Conservation (phyloP, 2,329 filamentous ascomycete species). For the Arthrocladium fulminans region DNA sequence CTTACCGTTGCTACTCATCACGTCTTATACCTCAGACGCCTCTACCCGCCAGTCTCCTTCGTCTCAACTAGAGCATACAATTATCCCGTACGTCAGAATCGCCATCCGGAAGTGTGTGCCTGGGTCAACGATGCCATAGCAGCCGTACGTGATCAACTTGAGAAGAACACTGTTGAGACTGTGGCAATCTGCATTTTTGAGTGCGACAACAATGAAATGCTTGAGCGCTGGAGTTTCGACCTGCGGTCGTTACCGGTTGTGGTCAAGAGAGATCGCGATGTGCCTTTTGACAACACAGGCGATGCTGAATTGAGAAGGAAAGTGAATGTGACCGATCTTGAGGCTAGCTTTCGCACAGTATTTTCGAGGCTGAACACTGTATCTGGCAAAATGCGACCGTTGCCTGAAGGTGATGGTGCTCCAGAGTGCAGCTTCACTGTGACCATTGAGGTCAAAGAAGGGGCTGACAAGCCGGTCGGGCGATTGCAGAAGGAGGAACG, state of each 20-base stretch:
- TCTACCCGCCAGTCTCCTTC: constrained; percentile 74
- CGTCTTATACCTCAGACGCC: constrained; percentile 68
- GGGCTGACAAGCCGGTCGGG: constrained; percentile 39
- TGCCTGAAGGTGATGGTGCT: constrained; percentile 18
- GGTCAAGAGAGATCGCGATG: constrained; percentile 36
- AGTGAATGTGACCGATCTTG: constrained; percentile 33
- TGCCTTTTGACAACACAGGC: constrained; percentile 34
- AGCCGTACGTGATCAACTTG: constrained; percentile 61
- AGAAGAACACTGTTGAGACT: constrained; percentile 47
- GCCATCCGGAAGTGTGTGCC: constrained; percentile 73
- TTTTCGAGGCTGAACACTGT: constrained; percentile 37
- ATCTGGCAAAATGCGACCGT: constrained; percentile 22
- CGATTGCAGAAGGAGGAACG: constrained; percentile 41
- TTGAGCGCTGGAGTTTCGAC: constrained; percentile 55
- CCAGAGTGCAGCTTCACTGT: constrained; percentile 41
- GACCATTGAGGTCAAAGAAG: constrained; percentile 40
- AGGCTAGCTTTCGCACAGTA: constrained; percentile 42
- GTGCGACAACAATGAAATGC: constrained; percentile 41
- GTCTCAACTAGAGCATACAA: constrained; percentile 73
- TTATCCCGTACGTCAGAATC: constrained; percentile 72
- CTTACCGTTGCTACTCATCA: constrained; percentile 76
- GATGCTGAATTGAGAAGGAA: constrained; percentile 20
- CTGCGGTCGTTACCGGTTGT: constrained; percentile 48
- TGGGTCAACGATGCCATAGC: constrained; percentile 77
- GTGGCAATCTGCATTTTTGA: constrained; percentile 51